Evolutionary conservation across 306 rosid genomes (phyloP), one percentile per base, ranked within the genome.

Genomic region (Corylus heterophylla): DNA sequence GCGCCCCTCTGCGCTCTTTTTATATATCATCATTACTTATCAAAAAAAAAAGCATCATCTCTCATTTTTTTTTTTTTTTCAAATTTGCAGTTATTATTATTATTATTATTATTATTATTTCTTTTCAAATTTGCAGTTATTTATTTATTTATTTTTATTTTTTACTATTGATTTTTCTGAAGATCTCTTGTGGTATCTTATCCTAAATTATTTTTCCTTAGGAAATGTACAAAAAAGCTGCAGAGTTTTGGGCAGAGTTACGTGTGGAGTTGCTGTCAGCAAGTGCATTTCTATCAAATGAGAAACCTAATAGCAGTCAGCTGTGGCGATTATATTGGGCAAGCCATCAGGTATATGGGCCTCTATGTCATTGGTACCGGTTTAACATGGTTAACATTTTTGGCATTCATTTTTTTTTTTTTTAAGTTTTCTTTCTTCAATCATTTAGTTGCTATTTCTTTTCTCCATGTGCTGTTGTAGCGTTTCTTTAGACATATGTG

Each of bases 321-420:
- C 76, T 95, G 22, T 95, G 99, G 99, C 88, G 99, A 78, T 79
- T 95, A 62, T 95, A 91, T 82, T 95, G 99, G 99, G 99, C 99
- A 66, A 91, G 98, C 82, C 99, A 95, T 88, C 99, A 95, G 96
- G 99, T 95, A 89, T 67, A 52, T 14, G 37, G 67, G 25, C 35
- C 27, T 31, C 76, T 35, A 54, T 2, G 20, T 20, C n/a, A 6
- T 75, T 75, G 3, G n/a, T 39, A 4, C 18, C 0, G 10, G 16
- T 16, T 8, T 27, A 18, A 80, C 48, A 47, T 49, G 14, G 52
- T 9, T 49, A 49, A 12, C 16, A 49, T 16, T 18, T 75, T 18
- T 47, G 61, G 27, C 51, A 18, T 31, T 68, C 4, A 12, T 56
- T 29, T 39, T 69, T 27, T 71, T 31, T 39, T 20, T 35, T 27